Evolutionary conservation across 805 yeast genomes (phyloP).

Genomic region (Lachancea waltii): DNA sequence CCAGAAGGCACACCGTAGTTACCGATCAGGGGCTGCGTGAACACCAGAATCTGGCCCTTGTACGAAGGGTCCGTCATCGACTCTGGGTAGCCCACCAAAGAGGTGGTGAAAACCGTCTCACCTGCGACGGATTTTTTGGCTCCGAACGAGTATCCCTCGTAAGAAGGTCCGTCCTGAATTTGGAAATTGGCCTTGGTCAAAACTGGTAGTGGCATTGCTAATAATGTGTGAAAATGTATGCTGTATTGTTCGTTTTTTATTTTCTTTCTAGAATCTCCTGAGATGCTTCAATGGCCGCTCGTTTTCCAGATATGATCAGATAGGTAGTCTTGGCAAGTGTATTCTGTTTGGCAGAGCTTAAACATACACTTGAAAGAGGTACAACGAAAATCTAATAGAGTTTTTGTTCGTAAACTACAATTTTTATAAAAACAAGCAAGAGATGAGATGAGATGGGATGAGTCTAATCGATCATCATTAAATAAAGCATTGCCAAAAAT

Average conservation of each 20-base stretch:
- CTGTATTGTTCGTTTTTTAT: slow-evolving; percentile 4
- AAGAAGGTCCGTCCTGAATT: slow-evolving; percentile 83
- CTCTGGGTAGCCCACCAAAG: slow-evolving; percentile 97
- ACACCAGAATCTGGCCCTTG: slow-evolving; percentile 91
- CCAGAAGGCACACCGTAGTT: slow-evolving; percentile 97
- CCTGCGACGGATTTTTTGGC: slow-evolving; percentile 90
- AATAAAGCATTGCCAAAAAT: neutral
- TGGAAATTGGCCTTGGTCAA: slow-evolving; percentile 73
- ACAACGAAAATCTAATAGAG: neutral
- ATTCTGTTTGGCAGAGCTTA: slow-evolving; percentile 27
- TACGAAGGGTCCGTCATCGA: slow-evolving; percentile 99
- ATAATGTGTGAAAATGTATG: too few species aligned
- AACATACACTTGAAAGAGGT: slow-evolving; percentile 22
- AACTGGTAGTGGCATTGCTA: slow-evolving; percentile 35
- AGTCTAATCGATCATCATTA: neutral
- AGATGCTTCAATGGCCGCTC: slow-evolving; percentile 32
- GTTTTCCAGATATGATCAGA: slow-evolving; percentile 51
- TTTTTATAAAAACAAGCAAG: neutral
- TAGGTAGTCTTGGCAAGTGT: slow-evolving; percentile 43
- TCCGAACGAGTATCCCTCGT: slow-evolving; percentile 89
- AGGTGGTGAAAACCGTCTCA: slow-evolving; percentile 96
- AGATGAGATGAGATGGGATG: too few species aligned
- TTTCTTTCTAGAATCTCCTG: neutral
- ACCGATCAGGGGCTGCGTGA: slow-evolving; percentile 96
- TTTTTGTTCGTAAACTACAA: neutral